phyloP scores from a whole-genome alignment of 2,329 filamentous ascomycete species.

The Aspergillus calidoustus region DNA sequence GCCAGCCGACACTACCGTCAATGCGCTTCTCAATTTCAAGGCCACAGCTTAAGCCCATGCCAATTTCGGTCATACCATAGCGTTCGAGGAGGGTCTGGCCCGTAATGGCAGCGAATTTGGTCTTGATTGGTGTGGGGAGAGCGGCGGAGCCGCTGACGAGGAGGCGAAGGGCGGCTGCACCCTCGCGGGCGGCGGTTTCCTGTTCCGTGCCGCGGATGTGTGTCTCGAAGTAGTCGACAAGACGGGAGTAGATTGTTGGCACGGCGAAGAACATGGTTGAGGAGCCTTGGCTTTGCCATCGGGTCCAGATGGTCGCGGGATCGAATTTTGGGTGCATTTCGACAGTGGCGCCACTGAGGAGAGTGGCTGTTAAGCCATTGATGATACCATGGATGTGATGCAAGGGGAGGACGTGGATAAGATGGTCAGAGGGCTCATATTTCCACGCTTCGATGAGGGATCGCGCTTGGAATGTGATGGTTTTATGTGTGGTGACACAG shows the following conservation, averaged over 20 bases:
- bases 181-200: constrained; percentile 38
- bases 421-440: constrained; percentile 44
- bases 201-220: constrained; percentile 41
- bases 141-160: constrained; percentile 50
- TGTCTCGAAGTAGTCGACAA: constrained; percentile 52
- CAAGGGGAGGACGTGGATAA: constrained; percentile 56
- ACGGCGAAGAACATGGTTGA: constrained; percentile 57
- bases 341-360: constrained; percentile 52
- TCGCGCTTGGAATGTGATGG: constrained; percentile 39
- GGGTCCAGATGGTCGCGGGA: constrained; percentile 50
- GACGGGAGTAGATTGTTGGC: constrained; percentile 56
- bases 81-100: constrained; percentile 52
- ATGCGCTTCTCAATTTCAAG: constrained; percentile 45
- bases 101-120: constrained; percentile 46
- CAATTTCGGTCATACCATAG: constrained; percentile 58
- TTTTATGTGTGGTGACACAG: constrained; percentile 50
- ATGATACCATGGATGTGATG: constrained; percentile 58
- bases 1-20: constrained; percentile 56
- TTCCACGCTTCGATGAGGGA: constrained; percentile 39
- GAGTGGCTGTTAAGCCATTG: constrained; percentile 54
- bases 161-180: constrained; percentile 42
- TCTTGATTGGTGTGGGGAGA: constrained; percentile 47
- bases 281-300: constrained; percentile 48
- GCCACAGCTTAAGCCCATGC: constrained; percentile 53
- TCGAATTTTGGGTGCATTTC: constrained; percentile 55